phyloP scores from a whole-genome alignment of 768 basidiomycete species.

The Tulasnella sp. region DNA sequence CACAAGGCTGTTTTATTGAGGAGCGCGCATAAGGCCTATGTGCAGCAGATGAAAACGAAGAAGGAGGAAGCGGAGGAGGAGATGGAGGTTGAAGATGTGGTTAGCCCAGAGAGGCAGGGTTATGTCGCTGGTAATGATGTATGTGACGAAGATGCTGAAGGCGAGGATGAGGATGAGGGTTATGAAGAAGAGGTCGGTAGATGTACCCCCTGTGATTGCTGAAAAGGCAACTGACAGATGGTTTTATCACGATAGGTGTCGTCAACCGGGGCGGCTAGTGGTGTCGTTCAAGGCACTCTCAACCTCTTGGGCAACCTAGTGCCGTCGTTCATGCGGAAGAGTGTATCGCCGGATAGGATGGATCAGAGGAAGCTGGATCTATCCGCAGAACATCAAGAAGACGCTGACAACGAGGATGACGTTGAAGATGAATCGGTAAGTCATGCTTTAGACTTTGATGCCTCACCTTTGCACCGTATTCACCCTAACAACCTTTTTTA shows the following conservation, averaged over 20 bases:
- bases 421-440: no score
- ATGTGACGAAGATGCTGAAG: slow-evolving; percentile 10
- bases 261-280: background rate
- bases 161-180: background rate
- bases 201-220: background rate
- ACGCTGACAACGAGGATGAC: no score
- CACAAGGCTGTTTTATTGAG: slow-evolving; percentile 19
- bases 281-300: background rate
- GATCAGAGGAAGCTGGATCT: no score
- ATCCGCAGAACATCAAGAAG: no score
- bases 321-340: slow-evolving; percentile 4
- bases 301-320: background rate
- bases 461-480: no score
- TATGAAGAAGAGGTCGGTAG: background rate
- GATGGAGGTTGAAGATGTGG: slow-evolving; percentile 13
- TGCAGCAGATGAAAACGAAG: slow-evolving; percentile 2
- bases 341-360: background rate
- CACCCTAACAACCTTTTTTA: no score
- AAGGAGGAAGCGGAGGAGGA: slow-evolving; percentile 15
- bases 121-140: background rate
- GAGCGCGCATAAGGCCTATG: slow-evolving; percentile 12
- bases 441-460: no score
- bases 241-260: background rate
- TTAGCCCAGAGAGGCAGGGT: slow-evolving; percentile 11
- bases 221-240: background rate